A percentile compares a stretch with the other conserved stretches of the same genome.
phyloP scores from a whole-genome alignment of 805 yeast genomes.

The Metschnikowia orientalis region DNA sequence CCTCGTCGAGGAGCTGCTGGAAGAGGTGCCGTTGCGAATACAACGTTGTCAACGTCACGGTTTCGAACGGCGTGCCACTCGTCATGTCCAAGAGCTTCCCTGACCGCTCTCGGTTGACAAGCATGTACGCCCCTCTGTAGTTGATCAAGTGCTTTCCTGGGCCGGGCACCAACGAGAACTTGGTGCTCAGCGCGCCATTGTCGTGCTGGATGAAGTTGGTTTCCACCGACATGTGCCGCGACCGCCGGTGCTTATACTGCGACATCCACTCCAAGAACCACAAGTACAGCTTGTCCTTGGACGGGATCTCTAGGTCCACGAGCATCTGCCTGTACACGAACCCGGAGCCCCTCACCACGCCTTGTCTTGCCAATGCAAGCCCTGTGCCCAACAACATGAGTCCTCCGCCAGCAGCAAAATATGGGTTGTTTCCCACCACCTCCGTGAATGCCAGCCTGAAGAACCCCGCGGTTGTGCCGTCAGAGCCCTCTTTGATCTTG shows the following conservation, averaged over 20 bases:
- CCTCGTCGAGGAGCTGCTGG: constrained; percentile 70
- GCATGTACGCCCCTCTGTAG: constrained; percentile 83
- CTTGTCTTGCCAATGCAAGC: constrained; percentile 71
- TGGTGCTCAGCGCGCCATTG: constrained; percentile 85
- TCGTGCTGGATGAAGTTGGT: constrained; percentile 85
- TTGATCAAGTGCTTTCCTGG: constrained; percentile 89
- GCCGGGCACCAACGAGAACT: constrained; percentile 90
- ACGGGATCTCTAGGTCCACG: constrained; percentile 89
- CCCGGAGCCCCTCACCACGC: constrained; percentile 56
- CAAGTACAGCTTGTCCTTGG: constrained; percentile 85
- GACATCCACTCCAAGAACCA: constrained; percentile 99
- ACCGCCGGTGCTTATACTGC: constrained; percentile 63
- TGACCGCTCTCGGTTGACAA: constrained; percentile 85
- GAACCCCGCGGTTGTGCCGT: constrained; percentile 36
- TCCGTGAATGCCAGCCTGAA: constrained; percentile 42
- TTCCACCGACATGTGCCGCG: constrained; percentile 86
- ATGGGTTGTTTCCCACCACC: constrained; percentile 73
- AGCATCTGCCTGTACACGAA: constrained; percentile 76
- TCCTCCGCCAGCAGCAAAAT: constrained; percentile 98
- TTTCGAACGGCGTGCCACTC: constrained; percentile 91
- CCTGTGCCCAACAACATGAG: constrained; percentile 92
- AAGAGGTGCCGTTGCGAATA: constrained; percentile 76
- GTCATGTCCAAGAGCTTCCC: constrained; percentile 85
- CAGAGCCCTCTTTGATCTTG: constrained; percentile 32
- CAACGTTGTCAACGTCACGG: constrained; percentile 88